phyloP scores from a whole-genome alignment of 768 basidiomycete genomes.

The Amyloporia xantha region DNA sequence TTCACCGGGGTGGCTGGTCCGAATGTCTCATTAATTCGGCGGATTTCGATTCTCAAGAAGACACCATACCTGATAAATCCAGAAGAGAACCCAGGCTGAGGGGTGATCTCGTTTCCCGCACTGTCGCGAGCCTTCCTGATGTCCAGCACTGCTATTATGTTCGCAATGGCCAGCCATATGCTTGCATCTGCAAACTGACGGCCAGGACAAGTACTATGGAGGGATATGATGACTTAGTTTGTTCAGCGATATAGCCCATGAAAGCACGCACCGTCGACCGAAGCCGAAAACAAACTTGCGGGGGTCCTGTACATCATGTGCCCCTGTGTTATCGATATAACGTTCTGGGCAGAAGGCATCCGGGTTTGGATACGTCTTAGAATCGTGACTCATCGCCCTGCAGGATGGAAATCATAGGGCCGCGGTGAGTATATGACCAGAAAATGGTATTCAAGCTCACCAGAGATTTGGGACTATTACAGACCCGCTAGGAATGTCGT shows the following conservation, averaged over 20 bases:
- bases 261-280: constrained; percentile 31
- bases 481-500: background rate
- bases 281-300: constrained; percentile 49
- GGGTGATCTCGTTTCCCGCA: constrained; percentile 31
- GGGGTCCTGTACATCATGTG: constrained; percentile 25
- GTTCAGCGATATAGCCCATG: background rate
- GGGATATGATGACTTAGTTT: background rate
- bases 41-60: too few species aligned
- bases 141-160: constrained; percentile 38
- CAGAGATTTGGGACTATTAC: background rate
- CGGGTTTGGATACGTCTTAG: background rate
- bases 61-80: constrained; percentile 38
- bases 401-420: background rate
- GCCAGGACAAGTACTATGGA: constrained; percentile 44
- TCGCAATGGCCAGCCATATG: constrained; percentile 39
- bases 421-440: background rate
- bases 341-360: background rate
- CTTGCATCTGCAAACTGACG: constrained; percentile 42
- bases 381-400: constrained; percentile 1
- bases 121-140: constrained; percentile 35
- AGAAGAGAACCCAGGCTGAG: constrained; percentile 30
- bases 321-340: background rate
- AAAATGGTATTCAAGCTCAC: background rate
- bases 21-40: too few species aligned
- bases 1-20: constrained; percentile 46